A percentile compares a stretch with the other conserved stretches of the same genome.
These are phyloP conservation scores for Boletellus deceptivus DNA, from an alignment of 1,284 basidiomycete genomes.

Conservation along the genomic window DNA sequence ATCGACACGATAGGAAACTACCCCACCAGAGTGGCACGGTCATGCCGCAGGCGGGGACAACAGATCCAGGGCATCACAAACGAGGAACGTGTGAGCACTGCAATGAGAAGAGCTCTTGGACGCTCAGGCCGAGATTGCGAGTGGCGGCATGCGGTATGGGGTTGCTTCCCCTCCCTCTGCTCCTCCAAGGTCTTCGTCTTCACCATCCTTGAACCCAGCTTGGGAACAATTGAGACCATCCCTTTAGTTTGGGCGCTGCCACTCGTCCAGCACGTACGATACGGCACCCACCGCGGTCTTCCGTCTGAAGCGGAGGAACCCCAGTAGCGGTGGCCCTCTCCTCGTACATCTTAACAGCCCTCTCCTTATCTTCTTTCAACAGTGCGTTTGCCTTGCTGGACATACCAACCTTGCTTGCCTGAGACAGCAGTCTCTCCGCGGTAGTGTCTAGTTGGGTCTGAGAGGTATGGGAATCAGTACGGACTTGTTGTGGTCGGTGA, in stretches of 20 bases:
- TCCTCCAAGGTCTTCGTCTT: slow-evolving; percentile 25
- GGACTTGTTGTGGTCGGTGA: slow-evolving; percentile 10
- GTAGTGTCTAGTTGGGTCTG: slow-evolving; percentile 42
- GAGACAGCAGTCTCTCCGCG: slow-evolving; percentile 79
- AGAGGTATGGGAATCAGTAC: not conserved
- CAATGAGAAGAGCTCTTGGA: too few species aligned
- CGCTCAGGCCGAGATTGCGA: slow-evolving; percentile 5
- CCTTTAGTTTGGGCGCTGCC: slow-evolving; percentile 10
- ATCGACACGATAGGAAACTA: too few species aligned
- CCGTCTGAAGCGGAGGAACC: slow-evolving; percentile 36
- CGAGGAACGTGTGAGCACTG: too few species aligned
- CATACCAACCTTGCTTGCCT: slow-evolving; percentile 84
- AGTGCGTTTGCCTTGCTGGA: slow-evolving; percentile 85
- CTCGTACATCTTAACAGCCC: slow-evolving; percentile 80
- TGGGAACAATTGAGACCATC: slow-evolving; percentile 10
- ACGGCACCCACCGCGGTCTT: slow-evolving; percentile 87
- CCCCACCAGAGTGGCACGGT: too few species aligned
- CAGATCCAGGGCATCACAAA: too few species aligned
- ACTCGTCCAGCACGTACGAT: slow-evolving; percentile 35
- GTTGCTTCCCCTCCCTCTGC: slow-evolving; percentile 1
- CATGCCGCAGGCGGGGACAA: too few species aligned
- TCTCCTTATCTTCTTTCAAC: slow-evolving; percentile 84
- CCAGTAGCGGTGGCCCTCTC: slow-evolving; percentile 50
- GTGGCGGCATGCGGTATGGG: slow-evolving; percentile 1
- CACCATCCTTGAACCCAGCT: slow-evolving; percentile 47